Percentiles rank a stretch among this genome's conserved stretches.
These are phyloP conservation scores for Candida odintsovae DNA, from an alignment of 805 yeast genomes.

Conservation along the genomic window DNA sequence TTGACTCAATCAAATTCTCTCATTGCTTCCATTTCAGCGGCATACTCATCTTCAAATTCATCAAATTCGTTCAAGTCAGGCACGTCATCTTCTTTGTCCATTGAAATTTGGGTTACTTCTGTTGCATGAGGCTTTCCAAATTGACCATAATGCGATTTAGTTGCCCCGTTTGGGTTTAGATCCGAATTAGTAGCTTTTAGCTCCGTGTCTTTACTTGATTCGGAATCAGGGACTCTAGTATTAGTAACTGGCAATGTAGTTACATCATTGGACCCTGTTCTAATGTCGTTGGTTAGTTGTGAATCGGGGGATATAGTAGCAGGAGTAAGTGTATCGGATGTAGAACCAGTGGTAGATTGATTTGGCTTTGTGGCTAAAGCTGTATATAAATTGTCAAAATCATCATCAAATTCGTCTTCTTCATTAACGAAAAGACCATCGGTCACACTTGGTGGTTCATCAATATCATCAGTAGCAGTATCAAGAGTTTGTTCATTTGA, in stretches of 20 bases:
- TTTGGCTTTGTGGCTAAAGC: constrained; percentile 12
- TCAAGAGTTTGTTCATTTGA: not conserved
- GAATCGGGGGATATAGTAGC: not conserved
- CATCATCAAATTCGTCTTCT: constrained; percentile 2
- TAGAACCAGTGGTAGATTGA: not conserved
- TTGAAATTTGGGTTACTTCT: not conserved
- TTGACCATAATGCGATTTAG: not conserved
- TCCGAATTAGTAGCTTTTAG: not conserved
- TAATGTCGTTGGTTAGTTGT: not conserved
- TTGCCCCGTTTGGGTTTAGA: not conserved
- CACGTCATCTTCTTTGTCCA: constrained; percentile 2
- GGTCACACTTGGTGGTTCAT: constrained; percentile 1
- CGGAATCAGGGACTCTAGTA: not conserved
- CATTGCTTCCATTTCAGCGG: constrained; percentile 22
- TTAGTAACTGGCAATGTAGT: too few relatives aligned
- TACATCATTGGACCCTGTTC: not conserved
- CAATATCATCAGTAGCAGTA: not conserved
- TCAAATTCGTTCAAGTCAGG: constrained; percentile 5
- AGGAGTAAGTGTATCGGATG: not conserved
- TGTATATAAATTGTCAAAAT: constrained; percentile 23
- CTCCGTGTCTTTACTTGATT: not conserved
- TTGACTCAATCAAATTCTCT: constrained; percentile 2
- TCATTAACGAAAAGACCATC: constrained; percentile 1
- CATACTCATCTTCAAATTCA: constrained; percentile 17
- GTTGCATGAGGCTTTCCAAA: not conserved